Evolutionary conservation across 257 asterid species (phyloP), one percentile per base, ranked within the genome.

Genomic region (Anisodus tanguticus): DNA sequence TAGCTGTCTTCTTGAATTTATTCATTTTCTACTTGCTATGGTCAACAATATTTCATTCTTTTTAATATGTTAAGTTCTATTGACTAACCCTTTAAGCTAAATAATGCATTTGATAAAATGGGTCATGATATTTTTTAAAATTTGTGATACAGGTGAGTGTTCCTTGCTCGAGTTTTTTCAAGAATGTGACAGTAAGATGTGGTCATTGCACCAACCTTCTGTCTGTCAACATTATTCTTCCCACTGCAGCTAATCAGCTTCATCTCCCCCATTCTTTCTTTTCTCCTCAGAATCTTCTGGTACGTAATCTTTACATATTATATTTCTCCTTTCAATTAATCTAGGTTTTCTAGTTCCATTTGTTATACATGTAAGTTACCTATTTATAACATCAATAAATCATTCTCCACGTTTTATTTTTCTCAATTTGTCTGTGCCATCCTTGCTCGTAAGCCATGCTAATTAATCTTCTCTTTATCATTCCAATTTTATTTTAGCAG

Each of bases 201-300:
- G 99, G 99, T 39, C 98, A 97, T 89, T 97, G 99, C 97, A 88
- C 98, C 87, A 97, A 93, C 82, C 98, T 97, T 81, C 90, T 97
- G 51, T 95, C 99, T 41, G 98, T 93, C 58, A 93, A 97, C 94
- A 92, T 93, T 12, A 92, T 93, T 79, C 98, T 97, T 81, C 98
- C 98, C 1, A 41, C 94, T 5, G 67, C 95, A 4, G 62, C 95
- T 17, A 93, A 91, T 88, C 98, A 94, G 91, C 95, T 92, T 83
- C 99, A 96, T 85, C 97, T 93, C 80, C 93, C 91, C 55, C 96
- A 94, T 89, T 87, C 98, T 2, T 91, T 95, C 91, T 93, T 92
- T 90, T 91, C 98, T 70, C 97, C 98, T 60, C 99, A 95, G 88
- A 95, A 93, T 91, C 97, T 95, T 70, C 89, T 92, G 95, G 98